phyloP scores from a whole-genome alignment of 768 basidiomycete genomes.

The Hemileccinum rubropunctum region DNA sequence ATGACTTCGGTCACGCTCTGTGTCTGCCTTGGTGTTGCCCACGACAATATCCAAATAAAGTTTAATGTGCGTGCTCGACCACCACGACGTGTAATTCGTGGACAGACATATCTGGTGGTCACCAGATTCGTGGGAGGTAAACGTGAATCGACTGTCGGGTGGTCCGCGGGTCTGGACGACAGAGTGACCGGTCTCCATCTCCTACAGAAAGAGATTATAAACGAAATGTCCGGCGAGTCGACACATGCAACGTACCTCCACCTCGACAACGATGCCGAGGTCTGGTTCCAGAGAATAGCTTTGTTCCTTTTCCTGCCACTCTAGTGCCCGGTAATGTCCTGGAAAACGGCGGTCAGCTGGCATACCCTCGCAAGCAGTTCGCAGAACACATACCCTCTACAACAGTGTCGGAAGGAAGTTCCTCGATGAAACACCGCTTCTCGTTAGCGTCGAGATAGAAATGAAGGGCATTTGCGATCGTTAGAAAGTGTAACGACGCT shows the following conservation, averaged over 20 bases:
- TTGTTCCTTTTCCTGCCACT: conserved; percentile 79
- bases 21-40: conserved; percentile 80
- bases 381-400: conserved; percentile 68
- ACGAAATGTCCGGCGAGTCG: background rate
- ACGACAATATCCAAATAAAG: conserved; percentile 94
- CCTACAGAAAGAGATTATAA: conserved; percentile 44
- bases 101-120: conserved; percentile 98
- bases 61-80: conserved; percentile 82
- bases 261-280: conserved; percentile 87
- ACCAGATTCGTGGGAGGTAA: conserved; percentile 94
- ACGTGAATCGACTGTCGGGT: conserved; percentile 89
- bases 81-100: conserved; percentile 90
- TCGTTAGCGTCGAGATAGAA: conserved; percentile 96
- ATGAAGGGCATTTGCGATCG: conserved; percentile 74
- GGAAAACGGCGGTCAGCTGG: conserved; percentile 1
- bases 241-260: conserved; percentile 59
- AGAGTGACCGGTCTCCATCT: conserved; percentile 75
- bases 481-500: conserved; percentile 40
- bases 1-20: conserved; percentile 84
- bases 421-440: conserved; percentile 93
- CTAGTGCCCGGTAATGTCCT: conserved; percentile 92
- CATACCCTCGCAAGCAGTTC: background rate
- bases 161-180: conserved; percentile 92
- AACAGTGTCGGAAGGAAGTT: conserved; percentile 91
- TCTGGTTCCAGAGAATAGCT: conserved; percentile 67